phyloP scores from a whole-genome alignment of 2,329 filamentous ascomycete species.

The Aureobasidium sp. region DNA sequence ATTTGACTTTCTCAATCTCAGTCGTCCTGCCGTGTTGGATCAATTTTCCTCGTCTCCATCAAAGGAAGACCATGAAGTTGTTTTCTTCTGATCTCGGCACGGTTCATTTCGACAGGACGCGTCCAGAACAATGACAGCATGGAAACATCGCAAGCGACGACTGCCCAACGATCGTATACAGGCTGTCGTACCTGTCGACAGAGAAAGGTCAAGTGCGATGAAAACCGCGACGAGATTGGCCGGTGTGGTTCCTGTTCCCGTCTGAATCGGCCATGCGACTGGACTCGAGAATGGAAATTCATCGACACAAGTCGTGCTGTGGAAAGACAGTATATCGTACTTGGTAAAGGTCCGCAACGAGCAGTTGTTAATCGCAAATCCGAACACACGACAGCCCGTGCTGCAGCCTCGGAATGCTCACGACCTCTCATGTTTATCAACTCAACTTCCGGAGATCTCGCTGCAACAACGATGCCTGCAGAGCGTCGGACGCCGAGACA shows the following conservation, averaged over 20 bases:
- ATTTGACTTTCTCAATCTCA: not conserved
- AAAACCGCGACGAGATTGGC: conserved; percentile 3
- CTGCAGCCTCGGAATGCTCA: too few relatives aligned
- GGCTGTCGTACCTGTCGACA: conserved; percentile 2
- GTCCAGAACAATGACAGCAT: conserved; percentile 1
- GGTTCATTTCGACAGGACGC: not conserved
- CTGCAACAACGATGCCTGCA: not conserved
- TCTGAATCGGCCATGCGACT: conserved; percentile 11
- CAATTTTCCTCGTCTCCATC: not conserved
- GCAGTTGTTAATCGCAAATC: not conserved
- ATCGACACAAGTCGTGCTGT: conserved; percentile 8
- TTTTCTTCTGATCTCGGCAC: not conserved
- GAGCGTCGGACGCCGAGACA: not conserved
- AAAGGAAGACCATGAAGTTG: not conserved
- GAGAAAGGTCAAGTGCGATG: conserved; percentile 15
- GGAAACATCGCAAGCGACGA: conserved; percentile 4
- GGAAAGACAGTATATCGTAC: conserved; percentile 11
- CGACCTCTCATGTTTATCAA: not conserved
- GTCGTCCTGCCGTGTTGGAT: not conserved
- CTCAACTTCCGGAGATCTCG: not conserved
- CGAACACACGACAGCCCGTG: too few relatives aligned
- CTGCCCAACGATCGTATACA: conserved; percentile 3
- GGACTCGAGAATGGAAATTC: conserved; percentile 14
- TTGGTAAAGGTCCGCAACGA: not conserved
- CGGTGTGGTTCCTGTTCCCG: conserved; percentile 14